Base-by-base conservation (phyloP, 2,329 filamentous ascomycete genomes). In the Corynespora cassiicola region DNA sequence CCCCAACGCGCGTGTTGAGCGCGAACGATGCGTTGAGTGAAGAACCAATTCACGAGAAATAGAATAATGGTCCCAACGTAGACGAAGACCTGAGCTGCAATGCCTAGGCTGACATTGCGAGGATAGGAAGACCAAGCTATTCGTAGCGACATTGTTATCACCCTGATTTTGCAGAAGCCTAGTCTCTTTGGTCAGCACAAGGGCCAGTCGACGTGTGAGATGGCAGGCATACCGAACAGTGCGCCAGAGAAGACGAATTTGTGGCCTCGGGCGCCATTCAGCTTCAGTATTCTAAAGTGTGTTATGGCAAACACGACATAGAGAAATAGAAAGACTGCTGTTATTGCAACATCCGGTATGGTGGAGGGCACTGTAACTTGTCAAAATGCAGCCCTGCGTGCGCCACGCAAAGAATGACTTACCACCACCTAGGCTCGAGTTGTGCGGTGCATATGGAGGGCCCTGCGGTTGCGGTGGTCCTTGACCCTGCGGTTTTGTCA, bases 1-100 rank as follows among this genome's bases (percentile, higher is more conserved):
- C 88, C 89, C 20, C 88, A 66, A 2, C 66, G 63, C 0, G 88
- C 87, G 56, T 92, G 87, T 38, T 82, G 81, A 7, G 86, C 86
- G 39, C 90, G 81, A 17, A 94, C 66, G 17, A 95, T 76, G 32
- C 90, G 82, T 67, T 92, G 88, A 0, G 85, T 72, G 61, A 92
- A 88, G 60, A 94, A 75, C 47, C 95, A 73, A 71, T 95, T 91
- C 64, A 90, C 71, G 56, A 91, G 72, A 66, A 87, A 92, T 14
- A 95, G 73, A n/a, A 95, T 70, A 28, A 95, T 68, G 12, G 90
- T 84, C 25, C 88, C 89, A 0, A 85, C 84, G 35, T 84, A 82
- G 41, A 88, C 81, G 56, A 94, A 84, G 56, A 92, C 79, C 47
- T 77, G 76, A 2, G 87, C 82, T 1, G 79, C 77, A 28, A 83